Evolutionary conservation across 768 basidiomycete genomes (phyloP), one percentile per base, ranked within the genome.

Genomic region (Rubroboletus pulcherrimus): DNA sequence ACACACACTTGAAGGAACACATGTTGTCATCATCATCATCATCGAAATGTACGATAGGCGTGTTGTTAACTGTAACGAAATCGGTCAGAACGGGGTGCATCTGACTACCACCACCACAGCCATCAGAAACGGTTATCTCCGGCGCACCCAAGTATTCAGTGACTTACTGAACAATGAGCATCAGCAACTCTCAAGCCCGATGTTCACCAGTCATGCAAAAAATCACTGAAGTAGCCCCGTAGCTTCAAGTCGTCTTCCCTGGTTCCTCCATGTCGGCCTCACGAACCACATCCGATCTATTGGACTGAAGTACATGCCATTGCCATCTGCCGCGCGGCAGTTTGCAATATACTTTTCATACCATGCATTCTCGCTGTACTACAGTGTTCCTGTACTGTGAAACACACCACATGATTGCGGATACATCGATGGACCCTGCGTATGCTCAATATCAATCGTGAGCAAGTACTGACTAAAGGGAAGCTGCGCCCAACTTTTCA

Each of bases 71-170:
- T 35, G 33, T 38, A 51, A 15, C 30, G 19, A 39, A n/a, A 56
- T 40, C 39, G 4, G 21, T 47, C 35, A n/a, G 15, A 26, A n/a
- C 4, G 24, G 15, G 17, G 12, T 30, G 15, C 6, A 14, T 24
- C 33, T 21, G 26, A 31, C 33, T 11, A 21, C 14, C 19, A 17
- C 19, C 26, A 26, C 26, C 40, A 38, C 17, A 21, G 19, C 33
- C 15, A 14, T 21, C 47, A 10, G 34, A 47, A 17, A 8, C 3
- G 24, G 34, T 24, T 24, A 4, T 14, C 14, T 12, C 9, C 10
- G 24, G 51, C 26, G 34, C n/a, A n/a, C n/a, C n/a, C 51, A 82
- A 55, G 57, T 81, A 5, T 19, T 40, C 19, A 5, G 39, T 40
- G n/a, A 19, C 19, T 10, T 4, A 21, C 11, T 11, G 39, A 37